Evolutionary conservation across 371 early-diverging fungal genomes (phyloP).

Genomic region (Polyrhizophydium stewartii): DNA sequence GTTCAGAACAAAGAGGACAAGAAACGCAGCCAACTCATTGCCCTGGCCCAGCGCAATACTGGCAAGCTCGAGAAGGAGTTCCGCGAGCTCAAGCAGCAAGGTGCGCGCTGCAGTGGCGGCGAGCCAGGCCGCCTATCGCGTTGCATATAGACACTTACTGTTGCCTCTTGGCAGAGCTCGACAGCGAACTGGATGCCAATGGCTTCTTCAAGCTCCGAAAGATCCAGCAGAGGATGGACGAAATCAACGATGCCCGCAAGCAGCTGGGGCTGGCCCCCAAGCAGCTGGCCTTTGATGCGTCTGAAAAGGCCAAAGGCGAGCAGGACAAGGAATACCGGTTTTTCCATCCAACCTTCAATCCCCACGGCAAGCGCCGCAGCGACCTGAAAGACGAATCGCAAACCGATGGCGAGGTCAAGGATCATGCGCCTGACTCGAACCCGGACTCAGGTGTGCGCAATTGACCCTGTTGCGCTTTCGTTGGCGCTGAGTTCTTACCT

Average conservation of each 20-base stretch:
- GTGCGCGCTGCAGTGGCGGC: slow-evolving; percentile 3
- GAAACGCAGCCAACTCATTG: slow-evolving; percentile 46
- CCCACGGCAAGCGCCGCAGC: not conserved
- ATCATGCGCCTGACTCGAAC: no score
- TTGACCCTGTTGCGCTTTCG: no score
- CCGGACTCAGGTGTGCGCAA: no score
- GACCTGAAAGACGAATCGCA: no score
- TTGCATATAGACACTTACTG: no score
- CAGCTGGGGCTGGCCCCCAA: not conserved
- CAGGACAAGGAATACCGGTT: not conserved
- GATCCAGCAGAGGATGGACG: not conserved
- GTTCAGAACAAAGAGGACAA: slow-evolving; percentile 59
- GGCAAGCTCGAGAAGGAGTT: slow-evolving; percentile 42
- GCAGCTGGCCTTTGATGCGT: not conserved
- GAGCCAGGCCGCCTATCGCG: not conserved
- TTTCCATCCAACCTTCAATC: not conserved
- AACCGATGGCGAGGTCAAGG: no score
- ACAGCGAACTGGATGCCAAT: not conserved
- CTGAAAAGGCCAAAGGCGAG: not conserved
- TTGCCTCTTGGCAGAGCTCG: no score
- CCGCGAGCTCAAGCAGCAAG: slow-evolving; percentile 45
- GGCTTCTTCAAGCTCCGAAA: not conserved
- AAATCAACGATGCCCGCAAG: not conserved
- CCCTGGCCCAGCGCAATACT: slow-evolving; percentile 50
- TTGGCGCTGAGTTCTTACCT: no score